phyloP scores from a whole-genome alignment of 1,284 basidiomycete species.

The Athelia sp. region DNA sequence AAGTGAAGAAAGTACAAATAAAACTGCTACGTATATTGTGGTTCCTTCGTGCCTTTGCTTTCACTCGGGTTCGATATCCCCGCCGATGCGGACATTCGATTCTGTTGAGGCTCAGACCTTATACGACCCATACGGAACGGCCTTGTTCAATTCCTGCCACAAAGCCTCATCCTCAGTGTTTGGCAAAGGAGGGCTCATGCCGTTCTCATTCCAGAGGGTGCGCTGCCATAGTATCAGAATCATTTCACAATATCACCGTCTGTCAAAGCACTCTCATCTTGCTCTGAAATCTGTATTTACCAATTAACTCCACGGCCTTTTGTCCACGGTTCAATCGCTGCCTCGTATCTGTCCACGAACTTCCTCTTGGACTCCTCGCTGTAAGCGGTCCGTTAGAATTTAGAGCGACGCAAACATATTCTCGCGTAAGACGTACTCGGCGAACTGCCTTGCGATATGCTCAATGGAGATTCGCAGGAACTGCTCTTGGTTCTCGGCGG shows the following conservation, averaged over 20 bases:
- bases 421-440: constrained; percentile 6
- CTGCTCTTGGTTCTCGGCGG: constrained; percentile 7
- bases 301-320: constrained; percentile 16
- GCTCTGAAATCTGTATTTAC: constrained; percentile 14
- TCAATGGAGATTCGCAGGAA: constrained; percentile 15
- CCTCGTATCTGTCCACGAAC: constrained; percentile 15
- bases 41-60: no score
- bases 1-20: no score
- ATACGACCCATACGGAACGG: no score
- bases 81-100: no score
- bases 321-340: constrained; percentile 14
- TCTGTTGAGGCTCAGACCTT: no score
- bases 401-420: not conserved
- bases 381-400: not conserved
- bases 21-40: no score
- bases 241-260: not conserved
- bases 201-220: constrained; percentile 16
- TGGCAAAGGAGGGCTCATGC: constrained; percentile 10
- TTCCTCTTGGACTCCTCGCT: constrained; percentile 8
- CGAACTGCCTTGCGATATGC: constrained; percentile 12
- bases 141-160: constrained; percentile 15
- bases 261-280: constrained; percentile 11
- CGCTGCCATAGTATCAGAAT: constrained; percentile 7
- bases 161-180: constrained; percentile 9
- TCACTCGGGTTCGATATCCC: no score